phyloP scores from a whole-genome alignment of 306 rosid genomes.

The Neltuma alba region DNA sequence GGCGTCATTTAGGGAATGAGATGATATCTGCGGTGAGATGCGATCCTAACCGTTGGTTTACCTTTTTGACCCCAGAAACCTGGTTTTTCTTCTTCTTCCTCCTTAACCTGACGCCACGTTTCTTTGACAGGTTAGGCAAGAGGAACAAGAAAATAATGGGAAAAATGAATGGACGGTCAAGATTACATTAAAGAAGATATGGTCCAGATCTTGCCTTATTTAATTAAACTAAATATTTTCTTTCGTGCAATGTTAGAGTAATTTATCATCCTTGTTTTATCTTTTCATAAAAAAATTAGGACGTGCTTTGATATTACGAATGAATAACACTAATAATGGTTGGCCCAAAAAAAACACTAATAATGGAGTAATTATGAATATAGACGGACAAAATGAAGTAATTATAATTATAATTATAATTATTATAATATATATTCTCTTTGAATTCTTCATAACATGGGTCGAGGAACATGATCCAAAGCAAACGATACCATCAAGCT shows the following conservation, averaged over 20 bases:
- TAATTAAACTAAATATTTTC: too few species aligned
- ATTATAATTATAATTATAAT: slow-evolving; percentile 26
- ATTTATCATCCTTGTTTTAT: neutral
- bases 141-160: too few species aligned
- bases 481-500: neutral
- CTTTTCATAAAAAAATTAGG: neutral
- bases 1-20: neutral
- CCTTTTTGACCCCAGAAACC: neutral
- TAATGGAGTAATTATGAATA: slow-evolving; percentile 24
- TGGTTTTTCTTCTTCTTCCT: too few species aligned
- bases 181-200: neutral
- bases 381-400: slow-evolving; percentile 33
- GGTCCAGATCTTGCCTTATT: neutral
- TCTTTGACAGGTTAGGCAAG: too few species aligned
- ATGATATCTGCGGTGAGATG: neutral
- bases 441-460: slow-evolving; percentile 17
- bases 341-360: too few species aligned
- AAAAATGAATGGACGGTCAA: neutral
- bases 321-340: slow-evolving; percentile 30
- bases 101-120: too few species aligned
- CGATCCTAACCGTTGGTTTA: neutral
- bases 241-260: neutral
- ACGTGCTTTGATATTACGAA: slow-evolving; percentile 4
- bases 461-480: neutral
- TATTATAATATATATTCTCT: slow-evolving; percentile 13